Base-by-base conservation (phyloP, 768 basidiomycete genomes). In the Fibroporia radiculosa region DNA sequence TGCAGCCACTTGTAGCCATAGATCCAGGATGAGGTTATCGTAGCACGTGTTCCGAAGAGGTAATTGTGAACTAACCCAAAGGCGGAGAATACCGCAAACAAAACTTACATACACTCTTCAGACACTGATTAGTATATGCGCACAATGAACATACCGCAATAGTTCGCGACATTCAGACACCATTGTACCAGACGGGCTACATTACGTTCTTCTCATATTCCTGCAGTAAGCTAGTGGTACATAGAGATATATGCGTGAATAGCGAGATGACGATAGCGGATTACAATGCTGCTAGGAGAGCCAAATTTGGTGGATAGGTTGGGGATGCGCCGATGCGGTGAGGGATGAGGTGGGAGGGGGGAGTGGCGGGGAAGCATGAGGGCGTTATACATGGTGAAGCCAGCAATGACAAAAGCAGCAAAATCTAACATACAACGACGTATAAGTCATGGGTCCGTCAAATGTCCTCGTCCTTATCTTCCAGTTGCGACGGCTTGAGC, bases 401-500 rank as follows among this genome's bases (percentile, higher is more conserved):
- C 28, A 40, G 38, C 26, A 31, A 25, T 31, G 22, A 47, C 40
- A 11, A 28, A 26, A 40, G 16, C 26, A 38, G 12, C 25, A 37
- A 36, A 37, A 48, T 55, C 54, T 52, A 55, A 51, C 50, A 51
- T 55, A 52, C 54, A 55, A 42, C 45, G 53, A 40, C 46, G 25
- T 29, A 50, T 48, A 46, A 55, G 41, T 52, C 48, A 52, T 45
- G 47, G 48, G 29, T 43, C 23, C 40, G 33, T 78, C 61, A 82
- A 53, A 77, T 88, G 69, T 89, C 86, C 66, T 89, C 86, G 60
- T 93, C 91, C 67, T 86, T 88, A 67, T 95, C 93, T 60, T 93
- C 90, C 62, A 97, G 60, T 65, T 93, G 90, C 55, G 84, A 87
- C 31, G 93, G 93, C 66, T 96, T 96, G 63, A 97, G 75, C 86